These are phyloP conservation scores for Paramecium sonneborni DNA, from an alignment of 73 alveolate species.

Conservation along the genomic window DNA sequence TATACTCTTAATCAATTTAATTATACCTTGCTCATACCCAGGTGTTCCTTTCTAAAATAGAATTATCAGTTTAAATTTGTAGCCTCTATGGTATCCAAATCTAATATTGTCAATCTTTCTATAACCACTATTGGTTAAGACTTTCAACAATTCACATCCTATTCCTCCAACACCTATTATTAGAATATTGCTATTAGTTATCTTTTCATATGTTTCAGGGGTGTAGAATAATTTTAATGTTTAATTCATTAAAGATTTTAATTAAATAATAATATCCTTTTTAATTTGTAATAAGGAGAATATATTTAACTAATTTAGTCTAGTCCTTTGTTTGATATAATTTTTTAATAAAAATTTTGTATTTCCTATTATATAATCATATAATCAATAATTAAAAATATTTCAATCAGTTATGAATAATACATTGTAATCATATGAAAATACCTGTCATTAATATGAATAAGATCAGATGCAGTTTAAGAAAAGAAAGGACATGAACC, in stretches of 20 bases:
- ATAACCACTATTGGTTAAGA: constrained; percentile 88
- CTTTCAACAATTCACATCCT: constrained; percentile 95
- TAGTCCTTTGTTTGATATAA: background rate
- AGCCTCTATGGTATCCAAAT: constrained; percentile 94
- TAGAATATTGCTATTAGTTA: constrained; percentile 73
- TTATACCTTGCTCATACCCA: constrained; percentile 87
- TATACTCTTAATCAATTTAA: too few species aligned
- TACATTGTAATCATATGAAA: background rate
- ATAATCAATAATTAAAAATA: background rate
- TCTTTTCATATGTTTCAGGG: constrained; percentile 59
- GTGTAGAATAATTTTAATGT: constrained; percentile 17
- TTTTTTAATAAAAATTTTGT: background rate
- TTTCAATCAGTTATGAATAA: background rate
- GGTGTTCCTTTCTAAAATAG: constrained; percentile 90
- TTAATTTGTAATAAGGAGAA: background rate
- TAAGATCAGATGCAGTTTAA: background rate
- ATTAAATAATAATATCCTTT: background rate
- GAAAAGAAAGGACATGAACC: constrained; percentile 27
- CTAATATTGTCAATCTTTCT: constrained; percentile 83
- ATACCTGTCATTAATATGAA: constrained; percentile 28
- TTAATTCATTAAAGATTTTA: constrained; percentile 33
- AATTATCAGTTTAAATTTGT: constrained; percentile 95
- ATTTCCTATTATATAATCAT: background rate
- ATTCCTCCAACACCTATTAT: constrained; percentile 98
- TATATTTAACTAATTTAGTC: background rate